Conservation (phyloP, 441 rosid species). For the Pelargonium exstipulatum region DNA sequence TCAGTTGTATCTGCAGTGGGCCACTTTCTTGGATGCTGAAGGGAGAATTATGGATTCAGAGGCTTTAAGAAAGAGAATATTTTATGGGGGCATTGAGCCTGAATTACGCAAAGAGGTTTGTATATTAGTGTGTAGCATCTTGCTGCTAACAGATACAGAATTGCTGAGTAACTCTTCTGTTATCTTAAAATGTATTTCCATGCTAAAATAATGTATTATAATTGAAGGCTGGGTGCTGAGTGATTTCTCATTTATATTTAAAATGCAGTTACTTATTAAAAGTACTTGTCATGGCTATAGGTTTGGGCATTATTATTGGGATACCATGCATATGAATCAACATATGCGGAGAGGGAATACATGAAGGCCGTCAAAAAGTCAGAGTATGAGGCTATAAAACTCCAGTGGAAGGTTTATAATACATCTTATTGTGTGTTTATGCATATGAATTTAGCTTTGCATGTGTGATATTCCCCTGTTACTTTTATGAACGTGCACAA, state of each 20-base stretch:
- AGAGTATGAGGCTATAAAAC: conserved; percentile 73
- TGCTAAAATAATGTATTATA: not conserved
- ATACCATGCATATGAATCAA: conserved; percentile 70
- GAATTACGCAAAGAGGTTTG: conserved; percentile 70
- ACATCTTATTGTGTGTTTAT: not conserved
- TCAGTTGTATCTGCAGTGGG: conserved; percentile 50
- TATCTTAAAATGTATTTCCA: not conserved
- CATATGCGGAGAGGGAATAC: conserved; percentile 81
- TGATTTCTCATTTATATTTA: conserved; percentile 11
- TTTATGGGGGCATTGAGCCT: conserved; percentile 92
- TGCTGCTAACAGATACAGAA: not conserved
- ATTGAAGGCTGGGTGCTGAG: not conserved
- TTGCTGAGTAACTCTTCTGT: not conserved
- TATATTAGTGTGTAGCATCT: conserved; percentile 15
- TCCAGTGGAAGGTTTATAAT: conserved; percentile 80
- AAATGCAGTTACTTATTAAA: conserved; percentile 25
- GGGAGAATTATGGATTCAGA: conserved; percentile 70
- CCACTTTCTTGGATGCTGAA: conserved; percentile 77
- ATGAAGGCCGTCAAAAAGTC: conserved; percentile 47
- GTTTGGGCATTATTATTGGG: conserved; percentile 90
- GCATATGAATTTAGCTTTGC: not conserved
- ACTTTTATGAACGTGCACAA: conserved; percentile 10
- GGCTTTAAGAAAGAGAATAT: conserved; percentile 73
- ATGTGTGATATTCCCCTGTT: conserved; percentile 9
- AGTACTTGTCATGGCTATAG: conserved; percentile 34